Evolutionary conservation across 2,329 filamentous ascomycete species (phyloP).

Genomic region (Tympanopsis confertula): DNA sequence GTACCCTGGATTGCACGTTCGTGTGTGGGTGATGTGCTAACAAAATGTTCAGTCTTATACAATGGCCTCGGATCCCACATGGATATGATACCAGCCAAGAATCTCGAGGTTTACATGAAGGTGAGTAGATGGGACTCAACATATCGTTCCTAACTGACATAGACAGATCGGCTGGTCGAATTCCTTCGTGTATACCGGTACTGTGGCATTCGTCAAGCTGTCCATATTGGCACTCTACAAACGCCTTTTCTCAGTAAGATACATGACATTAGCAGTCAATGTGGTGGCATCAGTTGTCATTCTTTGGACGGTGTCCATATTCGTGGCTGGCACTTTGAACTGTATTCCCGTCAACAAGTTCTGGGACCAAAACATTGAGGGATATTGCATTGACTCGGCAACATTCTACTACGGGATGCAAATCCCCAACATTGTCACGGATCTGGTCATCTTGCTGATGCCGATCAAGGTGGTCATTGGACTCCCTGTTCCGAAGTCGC

Average conservation of each 20-base stretch:
- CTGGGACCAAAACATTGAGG: conserved; percentile 1
- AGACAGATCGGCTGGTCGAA: too few species aligned
- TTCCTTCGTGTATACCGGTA: too few species aligned
- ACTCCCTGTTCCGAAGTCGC: conserved; percentile 3
- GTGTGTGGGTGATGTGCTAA: too few species aligned
- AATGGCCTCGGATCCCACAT: too few species aligned
- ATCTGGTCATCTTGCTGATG: conserved; percentile 7
- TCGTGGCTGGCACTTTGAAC: conserved; percentile 5
- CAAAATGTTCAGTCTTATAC: too few species aligned
- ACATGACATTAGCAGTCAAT: background rate
- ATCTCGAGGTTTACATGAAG: too few species aligned
- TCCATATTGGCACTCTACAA: too few species aligned
- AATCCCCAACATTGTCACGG: conserved; percentile 6
- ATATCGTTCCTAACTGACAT: too few species aligned
- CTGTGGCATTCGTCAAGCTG: too few species aligned
- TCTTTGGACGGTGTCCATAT: conserved; percentile 3
- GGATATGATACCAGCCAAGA: too few species aligned
- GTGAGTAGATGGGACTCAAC: too few species aligned
- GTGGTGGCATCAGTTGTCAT: conserved; percentile 2
- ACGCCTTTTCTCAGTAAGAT: background rate
- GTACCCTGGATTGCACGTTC: too few species aligned
- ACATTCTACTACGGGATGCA: conserved; percentile 6
- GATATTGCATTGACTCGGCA: conserved; percentile 3
- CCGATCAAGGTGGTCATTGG: conserved; percentile 5
- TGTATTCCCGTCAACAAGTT: conserved; percentile 8